These are phyloP conservation scores for Warburgia ugandensis DNA, from an alignment of 164 flowering plant genomes.

Conservation along the genomic window DNA sequence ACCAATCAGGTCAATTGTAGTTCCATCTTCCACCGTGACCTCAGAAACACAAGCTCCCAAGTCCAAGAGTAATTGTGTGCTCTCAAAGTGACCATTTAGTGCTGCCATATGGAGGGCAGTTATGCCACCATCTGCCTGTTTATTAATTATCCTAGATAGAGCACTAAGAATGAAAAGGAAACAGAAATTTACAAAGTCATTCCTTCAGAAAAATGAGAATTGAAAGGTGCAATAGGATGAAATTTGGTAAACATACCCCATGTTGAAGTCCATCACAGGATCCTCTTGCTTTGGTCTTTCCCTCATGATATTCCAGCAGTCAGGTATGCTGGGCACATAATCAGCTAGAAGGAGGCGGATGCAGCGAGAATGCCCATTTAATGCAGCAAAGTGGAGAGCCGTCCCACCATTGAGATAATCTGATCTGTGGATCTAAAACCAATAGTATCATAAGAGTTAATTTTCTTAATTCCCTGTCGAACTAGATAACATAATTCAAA, in stretches of 20 bases:
- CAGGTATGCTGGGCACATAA: slow-evolving; percentile 66
- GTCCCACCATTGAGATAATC: slow-evolving; percentile 94
- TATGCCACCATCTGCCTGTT: slow-evolving; percentile 85
- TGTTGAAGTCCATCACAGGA: slow-evolving; percentile 41
- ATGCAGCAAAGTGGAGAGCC: slow-evolving; percentile 89
- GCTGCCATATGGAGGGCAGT: slow-evolving; percentile 98
- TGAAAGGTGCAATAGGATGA: neutral
- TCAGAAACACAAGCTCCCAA: slow-evolving; percentile 68
- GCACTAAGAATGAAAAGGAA: slow-evolving; percentile 31
- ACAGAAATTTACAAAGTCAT: slow-evolving; percentile 1
- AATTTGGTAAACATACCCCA: slow-evolving; percentile 26
- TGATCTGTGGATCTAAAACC: slow-evolving; percentile 66
- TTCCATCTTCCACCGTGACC: slow-evolving; percentile 81
- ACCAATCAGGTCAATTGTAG: slow-evolving; percentile 91
- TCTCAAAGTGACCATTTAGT: slow-evolving; percentile 81
- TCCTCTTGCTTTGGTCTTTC: slow-evolving; percentile 25
- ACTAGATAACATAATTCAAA: too few relatives aligned
- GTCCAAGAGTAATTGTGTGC: slow-evolving; percentile 66
- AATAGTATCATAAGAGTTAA: slow-evolving; percentile 10
- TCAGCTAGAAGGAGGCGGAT: slow-evolving; percentile 82
- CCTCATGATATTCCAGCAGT: slow-evolving; percentile 34
- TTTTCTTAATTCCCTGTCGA: too few relatives aligned
- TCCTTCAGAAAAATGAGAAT: neutral
- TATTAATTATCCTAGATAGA: slow-evolving; percentile 52
- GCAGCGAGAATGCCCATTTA: slow-evolving; percentile 88